Conservation (phyloP, 495 filamentous ascomycete species). For the Aspergillus bertholletiae region DNA sequence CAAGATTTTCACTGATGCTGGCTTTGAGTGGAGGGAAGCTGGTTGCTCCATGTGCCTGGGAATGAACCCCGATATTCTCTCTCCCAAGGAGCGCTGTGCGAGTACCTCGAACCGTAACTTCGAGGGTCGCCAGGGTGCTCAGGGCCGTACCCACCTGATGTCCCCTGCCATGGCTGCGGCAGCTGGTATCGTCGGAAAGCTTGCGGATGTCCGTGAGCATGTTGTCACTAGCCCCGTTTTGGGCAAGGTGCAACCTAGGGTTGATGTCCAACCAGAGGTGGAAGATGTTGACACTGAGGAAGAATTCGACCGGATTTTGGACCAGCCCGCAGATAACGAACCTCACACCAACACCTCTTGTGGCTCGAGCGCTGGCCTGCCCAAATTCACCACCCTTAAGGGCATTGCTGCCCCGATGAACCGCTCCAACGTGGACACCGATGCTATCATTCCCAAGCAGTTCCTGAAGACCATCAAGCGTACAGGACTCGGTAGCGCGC, state of each 20-base stretch:
- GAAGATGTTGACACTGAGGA: constrained; percentile 76
- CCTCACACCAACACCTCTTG: constrained; percentile 55
- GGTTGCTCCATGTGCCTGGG: constrained; percentile 98
- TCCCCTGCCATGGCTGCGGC: constrained; percentile 96
- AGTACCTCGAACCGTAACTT: constrained; percentile 97
- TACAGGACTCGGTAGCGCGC: constrained; percentile 81
- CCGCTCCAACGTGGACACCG: constrained; percentile 88
- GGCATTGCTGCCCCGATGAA: constrained; percentile 89
- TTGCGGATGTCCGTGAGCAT: constrained; percentile 86
- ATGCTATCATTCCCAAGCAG: constrained; percentile 98
- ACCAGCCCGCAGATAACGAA: constrained; percentile 69
- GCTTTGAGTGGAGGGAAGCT: constrained; percentile 97
- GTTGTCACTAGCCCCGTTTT: constrained; percentile 56
- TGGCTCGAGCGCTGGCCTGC: constrained; percentile 62
- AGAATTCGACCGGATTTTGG: constrained; percentile 70
- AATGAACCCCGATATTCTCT: constrained; percentile 99
- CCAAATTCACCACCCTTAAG: constrained; percentile 76
- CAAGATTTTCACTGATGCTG: constrained; percentile 85
- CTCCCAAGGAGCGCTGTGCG: constrained; percentile 88
- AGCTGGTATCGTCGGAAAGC: constrained; percentile 82
- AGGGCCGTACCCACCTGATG: constrained; percentile 92
- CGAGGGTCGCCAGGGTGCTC: constrained; percentile 92
- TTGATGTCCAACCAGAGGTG: constrained; percentile 56
- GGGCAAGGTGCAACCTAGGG: constrained; percentile 51
- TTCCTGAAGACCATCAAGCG: constrained; percentile 99